Conservation (phyloP, 2,329 filamentous ascomycete genomes). For the Penicillium oxalicum region DNA sequence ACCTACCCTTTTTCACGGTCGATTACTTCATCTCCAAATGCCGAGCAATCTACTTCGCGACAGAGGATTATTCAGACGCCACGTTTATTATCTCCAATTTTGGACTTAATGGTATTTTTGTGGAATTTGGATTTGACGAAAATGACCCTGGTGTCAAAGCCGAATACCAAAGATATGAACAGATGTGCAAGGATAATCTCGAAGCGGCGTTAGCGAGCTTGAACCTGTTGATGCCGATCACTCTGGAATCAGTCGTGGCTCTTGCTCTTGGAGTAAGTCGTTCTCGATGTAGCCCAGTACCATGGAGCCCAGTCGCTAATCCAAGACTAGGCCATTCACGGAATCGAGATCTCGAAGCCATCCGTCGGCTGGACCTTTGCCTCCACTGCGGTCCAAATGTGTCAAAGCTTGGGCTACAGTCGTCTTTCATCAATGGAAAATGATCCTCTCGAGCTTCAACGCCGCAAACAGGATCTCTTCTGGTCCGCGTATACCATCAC, state of each 20-base stretch:
- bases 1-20: constrained; percentile 30
- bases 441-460: constrained; percentile 22
- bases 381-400: constrained; percentile 54
- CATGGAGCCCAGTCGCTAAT: constrained; percentile 3
- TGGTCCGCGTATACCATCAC: constrained; percentile 57
- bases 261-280: constrained; percentile 53
- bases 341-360: constrained; percentile 57
- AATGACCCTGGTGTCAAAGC: constrained; percentile 17
- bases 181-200: constrained; percentile 40
- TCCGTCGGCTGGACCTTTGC: constrained; percentile 61
- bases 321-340: constrained; percentile 49
- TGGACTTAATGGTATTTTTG: constrained; percentile 35
- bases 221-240: constrained; percentile 53
- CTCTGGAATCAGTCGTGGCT: constrained; percentile 52
- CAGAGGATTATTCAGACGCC: constrained; percentile 37
- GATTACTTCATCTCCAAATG: constrained; percentile 35
- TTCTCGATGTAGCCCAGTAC: neutral
- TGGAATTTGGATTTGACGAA: constrained; percentile 23
- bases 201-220: constrained; percentile 44
- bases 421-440: constrained; percentile 24
- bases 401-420: constrained; percentile 59
- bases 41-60: constrained; percentile 40
- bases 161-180: constrained; percentile 27
- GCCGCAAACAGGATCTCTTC: constrained; percentile 42
- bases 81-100: constrained; percentile 38